phyloP scores from a whole-genome alignment of 345 rosid genomes.

The Diplotaxis tenuifolia region DNA sequence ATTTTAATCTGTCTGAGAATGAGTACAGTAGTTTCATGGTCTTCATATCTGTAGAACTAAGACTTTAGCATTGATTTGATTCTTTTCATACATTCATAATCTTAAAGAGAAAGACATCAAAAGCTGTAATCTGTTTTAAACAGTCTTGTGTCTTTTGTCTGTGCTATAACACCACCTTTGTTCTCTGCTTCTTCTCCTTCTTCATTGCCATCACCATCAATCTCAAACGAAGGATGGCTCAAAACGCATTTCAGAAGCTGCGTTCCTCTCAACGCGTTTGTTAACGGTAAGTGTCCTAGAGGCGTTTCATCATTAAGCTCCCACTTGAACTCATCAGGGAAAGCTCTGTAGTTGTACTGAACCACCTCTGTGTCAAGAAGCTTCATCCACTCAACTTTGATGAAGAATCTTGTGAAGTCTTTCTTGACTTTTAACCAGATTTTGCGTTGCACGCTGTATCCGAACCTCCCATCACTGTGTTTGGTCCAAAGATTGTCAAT shows the following conservation, averaged over 20 bases:
- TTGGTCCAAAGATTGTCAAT: slow-evolving; percentile 75
- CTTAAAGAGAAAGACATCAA: slow-evolving; percentile 25
- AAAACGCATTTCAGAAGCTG: slow-evolving; percentile 65
- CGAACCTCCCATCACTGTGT: slow-evolving; percentile 67
- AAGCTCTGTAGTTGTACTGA: slow-evolving; percentile 83
- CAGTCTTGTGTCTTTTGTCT: slow-evolving; percentile 34
- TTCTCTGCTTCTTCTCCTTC: slow-evolving; percentile 25
- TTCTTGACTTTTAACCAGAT: slow-evolving; percentile 59
- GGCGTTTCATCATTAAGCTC: slow-evolving; percentile 75
- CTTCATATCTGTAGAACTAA: background rate
- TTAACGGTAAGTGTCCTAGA: slow-evolving; percentile 83
- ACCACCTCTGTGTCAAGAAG: slow-evolving; percentile 79
- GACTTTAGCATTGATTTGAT: background rate
- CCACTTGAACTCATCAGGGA: slow-evolving; percentile 84
- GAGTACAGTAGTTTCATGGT: slow-evolving; percentile 2
- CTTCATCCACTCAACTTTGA: slow-evolving; percentile 94
- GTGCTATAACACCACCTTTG: slow-evolving; percentile 27
- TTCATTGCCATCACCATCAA: slow-evolving; percentile 35
- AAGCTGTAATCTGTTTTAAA: slow-evolving; percentile 65
- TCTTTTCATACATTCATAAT: slow-evolving; percentile 13
- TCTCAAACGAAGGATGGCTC: slow-evolving; percentile 77
- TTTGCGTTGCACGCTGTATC: slow-evolving; percentile 77
- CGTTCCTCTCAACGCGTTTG: slow-evolving; percentile 89
- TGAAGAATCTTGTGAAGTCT: slow-evolving; percentile 73
- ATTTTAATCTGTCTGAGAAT: background rate